Evolutionary conservation across 176 grass and related monocot species (phyloP).

Genomic region (Carex pumila): DNA sequence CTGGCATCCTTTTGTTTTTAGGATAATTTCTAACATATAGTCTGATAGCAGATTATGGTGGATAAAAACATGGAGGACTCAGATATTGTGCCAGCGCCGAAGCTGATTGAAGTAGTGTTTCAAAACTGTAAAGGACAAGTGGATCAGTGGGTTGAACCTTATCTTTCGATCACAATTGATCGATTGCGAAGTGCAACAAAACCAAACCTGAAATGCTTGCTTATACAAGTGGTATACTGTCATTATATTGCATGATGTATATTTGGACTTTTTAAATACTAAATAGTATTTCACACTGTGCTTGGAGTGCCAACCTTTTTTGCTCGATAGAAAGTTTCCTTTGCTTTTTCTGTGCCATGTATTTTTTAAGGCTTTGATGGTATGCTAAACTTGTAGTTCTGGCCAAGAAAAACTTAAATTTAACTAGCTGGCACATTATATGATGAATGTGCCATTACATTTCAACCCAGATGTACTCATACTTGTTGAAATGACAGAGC

Average conservation of each 20-base stretch:
- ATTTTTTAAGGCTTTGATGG: not conserved
- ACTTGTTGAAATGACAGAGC: not conserved
- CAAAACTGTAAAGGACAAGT: constrained; percentile 85
- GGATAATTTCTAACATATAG: not conserved
- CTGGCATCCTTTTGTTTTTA: not conserved
- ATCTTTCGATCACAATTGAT: constrained; percentile 61
- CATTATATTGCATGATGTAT: not conserved
- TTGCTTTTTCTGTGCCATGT: not conserved
- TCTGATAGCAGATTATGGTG: constrained; percentile 56
- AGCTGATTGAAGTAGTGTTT: constrained; percentile 84
- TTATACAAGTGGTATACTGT: constrained; percentile 72
- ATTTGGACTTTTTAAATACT: not conserved
- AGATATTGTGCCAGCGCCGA: constrained; percentile 82
- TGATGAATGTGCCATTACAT: not conserved
- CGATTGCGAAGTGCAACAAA: constrained; percentile 49
- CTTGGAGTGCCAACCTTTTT: not conserved
- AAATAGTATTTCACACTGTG: not conserved
- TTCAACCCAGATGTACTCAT: not conserved
- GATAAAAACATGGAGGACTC: constrained; percentile 77
- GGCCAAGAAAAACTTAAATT: not conserved
- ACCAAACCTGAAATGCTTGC: constrained; percentile 71
- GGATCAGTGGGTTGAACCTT: constrained; percentile 77
- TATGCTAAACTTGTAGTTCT: not conserved
- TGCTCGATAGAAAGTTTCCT: not conserved
- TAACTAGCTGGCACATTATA: not conserved